Conservation (phyloP, 1,284 basidiomycete species). For the Sporisorium reilianum region DNA sequence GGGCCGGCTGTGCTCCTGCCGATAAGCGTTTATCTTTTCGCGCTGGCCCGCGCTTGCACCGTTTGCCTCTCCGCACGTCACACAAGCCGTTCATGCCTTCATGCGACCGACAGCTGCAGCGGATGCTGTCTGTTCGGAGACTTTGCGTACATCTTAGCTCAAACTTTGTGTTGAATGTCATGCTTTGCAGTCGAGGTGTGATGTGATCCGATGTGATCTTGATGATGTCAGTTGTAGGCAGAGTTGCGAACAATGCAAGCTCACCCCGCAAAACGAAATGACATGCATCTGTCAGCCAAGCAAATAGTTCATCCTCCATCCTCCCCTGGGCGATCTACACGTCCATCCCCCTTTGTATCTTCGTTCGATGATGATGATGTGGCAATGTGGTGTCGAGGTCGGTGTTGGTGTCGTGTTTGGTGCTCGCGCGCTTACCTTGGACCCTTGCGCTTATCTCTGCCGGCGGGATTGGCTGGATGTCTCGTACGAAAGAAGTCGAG, state of each 20-base stretch:
- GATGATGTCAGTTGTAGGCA: conserved; percentile 4
- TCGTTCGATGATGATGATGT: neutral
- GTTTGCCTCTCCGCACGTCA: conserved; percentile 4
- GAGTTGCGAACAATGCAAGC: too few species aligned
- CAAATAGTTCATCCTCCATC: neutral
- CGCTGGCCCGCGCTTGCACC: neutral
- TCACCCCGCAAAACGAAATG: neutral
- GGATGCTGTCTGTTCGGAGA: conserved; percentile 4
- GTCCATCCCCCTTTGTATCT: neutral
- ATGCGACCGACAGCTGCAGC: neutral
- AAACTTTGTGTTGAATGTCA: conserved; percentile 2
- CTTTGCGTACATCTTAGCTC: conserved; percentile 11
- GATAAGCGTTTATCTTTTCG: conserved; percentile 8
- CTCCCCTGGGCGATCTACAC: neutral
- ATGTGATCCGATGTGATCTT: neutral
- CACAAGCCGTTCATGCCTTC: neutral
- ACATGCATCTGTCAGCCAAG: neutral
- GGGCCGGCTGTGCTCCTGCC: neutral
- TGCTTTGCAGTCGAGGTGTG: neutral
- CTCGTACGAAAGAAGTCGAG: conserved; percentile 18
- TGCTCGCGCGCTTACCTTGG: neutral
- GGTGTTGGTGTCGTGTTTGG: neutral
- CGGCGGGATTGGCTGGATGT: conserved; percentile 10
- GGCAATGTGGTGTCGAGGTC: too few species aligned
- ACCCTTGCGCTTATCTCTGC: conserved; percentile 22